These are phyloP conservation scores for Chrysopogon serrulatus DNA, from an alignment of 176 grass and related monocot species.

Conservation along the genomic window DNA sequence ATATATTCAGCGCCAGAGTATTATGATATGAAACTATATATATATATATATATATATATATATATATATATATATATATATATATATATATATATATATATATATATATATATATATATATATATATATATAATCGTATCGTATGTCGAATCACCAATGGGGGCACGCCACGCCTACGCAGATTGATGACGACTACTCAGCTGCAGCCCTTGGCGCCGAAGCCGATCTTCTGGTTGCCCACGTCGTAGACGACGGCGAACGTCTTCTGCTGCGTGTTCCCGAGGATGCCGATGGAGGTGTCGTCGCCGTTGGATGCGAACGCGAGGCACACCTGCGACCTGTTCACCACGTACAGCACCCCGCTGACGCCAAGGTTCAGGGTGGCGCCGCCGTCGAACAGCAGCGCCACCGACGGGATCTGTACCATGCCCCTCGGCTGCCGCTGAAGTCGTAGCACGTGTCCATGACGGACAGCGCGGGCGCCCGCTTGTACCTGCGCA, in stretches of 20 bases:
- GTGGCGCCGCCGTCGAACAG: no score
- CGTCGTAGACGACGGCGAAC: no score
- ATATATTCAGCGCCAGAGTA: no score
- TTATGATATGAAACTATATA: no score
- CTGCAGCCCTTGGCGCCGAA: conserved; percentile 53
- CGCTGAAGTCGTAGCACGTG: conserved; percentile 85
- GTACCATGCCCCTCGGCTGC: conserved; percentile 26
- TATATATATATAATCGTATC: no score
- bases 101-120: no score
- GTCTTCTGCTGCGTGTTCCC: conserved; percentile 74
- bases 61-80: no score
- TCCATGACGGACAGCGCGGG: conserved; percentile 57
- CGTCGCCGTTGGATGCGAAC: conserved; percentile 50
- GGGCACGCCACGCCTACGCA: background rate
- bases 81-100: no score
- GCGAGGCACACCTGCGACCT: conserved; percentile 66
- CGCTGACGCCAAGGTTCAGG: conserved; percentile 46
- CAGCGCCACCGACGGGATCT: conserved; percentile 52
- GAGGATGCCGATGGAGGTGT: conserved; percentile 42
- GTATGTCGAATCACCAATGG: background rate
- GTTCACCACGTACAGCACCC: conserved; percentile 52
- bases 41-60: no score
- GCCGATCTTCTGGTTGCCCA: conserved; percentile 53
- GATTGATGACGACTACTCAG: no score
- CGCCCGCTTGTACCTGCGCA: no score